These are phyloP conservation scores for Metschnikowia lochheadii DNA, from an alignment of 805 yeast genomes.

Conservation along the genomic window DNA sequence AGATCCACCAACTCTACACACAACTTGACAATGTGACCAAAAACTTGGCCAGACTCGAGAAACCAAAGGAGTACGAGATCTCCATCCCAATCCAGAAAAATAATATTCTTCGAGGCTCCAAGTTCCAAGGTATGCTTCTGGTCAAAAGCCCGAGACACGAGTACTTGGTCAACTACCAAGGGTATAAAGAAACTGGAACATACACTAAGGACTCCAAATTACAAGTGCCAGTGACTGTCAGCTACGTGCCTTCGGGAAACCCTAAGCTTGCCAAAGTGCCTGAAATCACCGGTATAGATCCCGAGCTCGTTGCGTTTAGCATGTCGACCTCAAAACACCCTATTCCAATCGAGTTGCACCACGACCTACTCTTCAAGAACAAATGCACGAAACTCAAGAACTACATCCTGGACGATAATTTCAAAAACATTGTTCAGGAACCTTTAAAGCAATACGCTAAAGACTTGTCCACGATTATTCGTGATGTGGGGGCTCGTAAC, in stretches of 20 bases:
- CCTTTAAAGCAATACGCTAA: slow-evolving; percentile 30
- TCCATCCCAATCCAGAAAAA: slow-evolving; percentile 29
- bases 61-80: slow-evolving; percentile 23
- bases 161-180: slow-evolving; percentile 19
- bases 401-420: slow-evolving; percentile 23
- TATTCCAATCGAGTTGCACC: slow-evolving; percentile 33
- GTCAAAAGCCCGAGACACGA: slow-evolving; percentile 29
- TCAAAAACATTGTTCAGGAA: slow-evolving; percentile 28
- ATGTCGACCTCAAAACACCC: slow-evolving; percentile 29
- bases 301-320: slow-evolving; percentile 30
- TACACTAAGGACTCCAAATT: slow-evolving; percentile 13
- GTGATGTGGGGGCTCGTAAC: slow-evolving; percentile 21
- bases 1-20: slow-evolving; percentile 16
- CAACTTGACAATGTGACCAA: slow-evolving; percentile 8
- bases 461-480: slow-evolving; percentile 24
- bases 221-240: slow-evolving; percentile 29
- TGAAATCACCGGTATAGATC: slow-evolving; percentile 16
- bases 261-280: slow-evolving; percentile 7
- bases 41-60: background rate
- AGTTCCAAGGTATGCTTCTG: slow-evolving; percentile 30
- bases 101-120: slow-evolving; percentile 28
- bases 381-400: slow-evolving; percentile 4
- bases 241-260: slow-evolving; percentile 23
- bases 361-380: slow-evolving; percentile 34
- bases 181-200: slow-evolving; percentile 5